Evolutionary conservation across 768 basidiomycete genomes (phyloP).

Genomic region (Antrodiella citrinella): DNA sequence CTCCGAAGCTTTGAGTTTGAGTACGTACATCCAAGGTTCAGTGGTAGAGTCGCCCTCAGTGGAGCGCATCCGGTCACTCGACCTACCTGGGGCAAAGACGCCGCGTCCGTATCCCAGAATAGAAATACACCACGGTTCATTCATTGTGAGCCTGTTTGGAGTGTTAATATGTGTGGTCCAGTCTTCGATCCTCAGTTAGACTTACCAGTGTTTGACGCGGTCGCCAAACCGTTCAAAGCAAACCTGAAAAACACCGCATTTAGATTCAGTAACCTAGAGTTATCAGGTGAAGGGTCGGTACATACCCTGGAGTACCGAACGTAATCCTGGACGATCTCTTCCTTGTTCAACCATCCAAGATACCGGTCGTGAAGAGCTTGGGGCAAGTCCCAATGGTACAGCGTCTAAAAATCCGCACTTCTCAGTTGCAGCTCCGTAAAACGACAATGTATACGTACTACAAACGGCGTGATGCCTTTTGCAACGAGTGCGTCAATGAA

Average conservation of each 20-base stretch:
- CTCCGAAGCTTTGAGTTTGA: too few relatives aligned
- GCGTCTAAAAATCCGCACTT: slow-evolving; percentile 22
- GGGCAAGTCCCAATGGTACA: slow-evolving; percentile 50
- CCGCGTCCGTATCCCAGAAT: slow-evolving; percentile 34
- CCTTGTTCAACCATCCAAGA: slow-evolving; percentile 42
- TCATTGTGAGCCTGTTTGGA: slow-evolving; percentile 32
- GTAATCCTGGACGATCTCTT: slow-evolving; percentile 39
- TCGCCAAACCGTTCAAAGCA: slow-evolving; percentile 42
- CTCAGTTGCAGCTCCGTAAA: background rate
- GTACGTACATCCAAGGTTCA: slow-evolving; percentile 63
- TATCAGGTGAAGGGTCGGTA: background rate
- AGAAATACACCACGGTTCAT: slow-evolving; percentile 39
- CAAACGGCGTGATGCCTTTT: slow-evolving; percentile 59
- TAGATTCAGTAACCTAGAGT: too few relatives aligned
- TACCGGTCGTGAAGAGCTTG: slow-evolving; percentile 39
- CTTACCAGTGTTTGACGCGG: slow-evolving; percentile 39
- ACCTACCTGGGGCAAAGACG: slow-evolving; percentile 40
- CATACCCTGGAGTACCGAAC: slow-evolving; percentile 34
- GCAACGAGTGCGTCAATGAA: slow-evolving; percentile 62
- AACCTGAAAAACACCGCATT: too few relatives aligned
- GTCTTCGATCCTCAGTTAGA: slow-evolving; percentile 1
- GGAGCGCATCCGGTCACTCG: slow-evolving; percentile 53
- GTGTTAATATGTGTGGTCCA: too few relatives aligned
- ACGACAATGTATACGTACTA: slow-evolving; percentile 32
- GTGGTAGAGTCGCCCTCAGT: slow-evolving; percentile 56